Base-by-base conservation (phyloP, 805 yeast species). In the Pichia sporocuriosa region DNA sequence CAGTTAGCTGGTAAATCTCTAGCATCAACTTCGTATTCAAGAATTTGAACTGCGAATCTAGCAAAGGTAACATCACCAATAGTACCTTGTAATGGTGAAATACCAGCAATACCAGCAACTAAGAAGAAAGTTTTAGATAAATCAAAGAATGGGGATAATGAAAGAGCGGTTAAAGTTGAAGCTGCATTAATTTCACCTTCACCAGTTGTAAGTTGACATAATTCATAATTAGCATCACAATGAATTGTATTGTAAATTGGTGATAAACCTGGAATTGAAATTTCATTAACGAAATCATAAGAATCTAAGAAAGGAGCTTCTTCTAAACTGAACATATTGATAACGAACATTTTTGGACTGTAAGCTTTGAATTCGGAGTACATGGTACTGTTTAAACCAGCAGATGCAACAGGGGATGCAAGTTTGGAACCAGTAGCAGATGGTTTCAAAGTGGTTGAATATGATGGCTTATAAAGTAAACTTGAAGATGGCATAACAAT, bases 181-280 rank as follows among this genome's bases (percentile, higher is more conserved):
- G 84, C 84, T 29, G 84, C 84, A 52, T 79, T 79, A 49, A 77
- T 70, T 56, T 79, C 84, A 48, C 79, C 80, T 61, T 78, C 84
- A 40, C 85, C 85, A n/a, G 81, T 74, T 34, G 81, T 75, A 41
- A 78, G 54, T 54, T 76, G 78, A 66, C 84, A 79, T 23, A 79
- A 57, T 23, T 72, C 56, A 61, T 68, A 72, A 62, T 75, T 66
- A 27, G 63, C 52, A 43, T 70, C 70, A 61, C 84, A 79, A 63
- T 72, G 75, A 38, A 79, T 65, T 17, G 66, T 53, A 26, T 83
- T 81, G 65, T 69, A 78, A 26, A 70, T 48, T 23, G 82, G 81
- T 15, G 83, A 76, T 41, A 79, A 63, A 36, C 85, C 84, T n/a
- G 85, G 84, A 35, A 79, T 55, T 22, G 81, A 67, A 50, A 79